Percentiles rank a stretch among this genome's conserved stretches.
phyloP scores from a whole-genome alignment of 345 rosid genomes.

The Lepidium aucheri region DNA sequence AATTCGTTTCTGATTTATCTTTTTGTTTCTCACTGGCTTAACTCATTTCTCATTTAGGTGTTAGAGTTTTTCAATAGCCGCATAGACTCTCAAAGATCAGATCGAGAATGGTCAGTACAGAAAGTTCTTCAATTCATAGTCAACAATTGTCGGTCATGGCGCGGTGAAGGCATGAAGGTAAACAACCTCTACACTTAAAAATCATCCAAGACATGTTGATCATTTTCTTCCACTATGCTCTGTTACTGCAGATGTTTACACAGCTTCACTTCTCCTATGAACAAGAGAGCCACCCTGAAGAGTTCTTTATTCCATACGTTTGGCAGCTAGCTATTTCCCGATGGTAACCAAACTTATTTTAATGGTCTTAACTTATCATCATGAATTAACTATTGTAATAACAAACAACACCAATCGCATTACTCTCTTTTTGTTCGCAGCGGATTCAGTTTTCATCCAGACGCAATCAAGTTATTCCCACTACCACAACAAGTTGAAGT shows the following conservation, averaged over 20 bases:
- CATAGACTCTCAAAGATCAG: slow-evolving; percentile 70
- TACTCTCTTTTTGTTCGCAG: slow-evolving; percentile 27
- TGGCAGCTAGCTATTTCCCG: slow-evolving; percentile 71
- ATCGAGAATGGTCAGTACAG: slow-evolving; percentile 96
- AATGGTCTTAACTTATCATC: neutral
- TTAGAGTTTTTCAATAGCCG: slow-evolving; percentile 88
- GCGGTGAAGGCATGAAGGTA: slow-evolving; percentile 97
- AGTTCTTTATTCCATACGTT: slow-evolving; percentile 88
- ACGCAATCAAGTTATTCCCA: slow-evolving; percentile 70
- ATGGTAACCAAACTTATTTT: slow-evolving; percentile 39
- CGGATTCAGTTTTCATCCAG: slow-evolving; percentile 58
- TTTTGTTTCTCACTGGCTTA: neutral
- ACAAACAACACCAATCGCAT: neutral
- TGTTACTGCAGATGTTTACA: slow-evolving; percentile 69
- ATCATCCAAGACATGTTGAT: neutral
- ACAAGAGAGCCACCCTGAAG: slow-evolving; percentile 98
- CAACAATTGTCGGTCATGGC: slow-evolving; percentile 80
- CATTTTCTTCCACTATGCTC: neutral
- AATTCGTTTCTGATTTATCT: neutral
- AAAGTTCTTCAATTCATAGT: slow-evolving; percentile 77
- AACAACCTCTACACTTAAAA: neutral
- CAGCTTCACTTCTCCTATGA: slow-evolving; percentile 93
- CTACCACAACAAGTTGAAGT: slow-evolving; percentile 47
- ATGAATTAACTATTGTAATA: neutral
- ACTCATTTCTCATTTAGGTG: slow-evolving; percentile 39